Evolutionary conservation across 176 grass and related monocot species (phyloP).

Genomic region (Musa schizocarpa): DNA sequence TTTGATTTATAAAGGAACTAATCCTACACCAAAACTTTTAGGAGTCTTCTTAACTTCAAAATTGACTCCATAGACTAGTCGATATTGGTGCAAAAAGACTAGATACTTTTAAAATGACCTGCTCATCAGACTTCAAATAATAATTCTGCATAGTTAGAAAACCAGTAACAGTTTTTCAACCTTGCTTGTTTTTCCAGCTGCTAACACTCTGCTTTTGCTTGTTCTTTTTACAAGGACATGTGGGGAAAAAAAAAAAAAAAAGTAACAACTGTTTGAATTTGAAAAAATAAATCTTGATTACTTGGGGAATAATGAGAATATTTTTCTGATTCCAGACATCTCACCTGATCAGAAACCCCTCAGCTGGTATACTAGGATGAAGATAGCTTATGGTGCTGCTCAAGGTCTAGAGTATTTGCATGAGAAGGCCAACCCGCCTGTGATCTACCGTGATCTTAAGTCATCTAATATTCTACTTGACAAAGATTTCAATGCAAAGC

Average conservation of each 20-base stretch:
- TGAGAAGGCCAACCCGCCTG: not conserved
- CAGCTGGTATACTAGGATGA: constrained; percentile 3
- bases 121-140: not conserved
- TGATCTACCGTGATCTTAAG: constrained; percentile 3
- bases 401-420: constrained; percentile 8
- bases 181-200: not conserved
- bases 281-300: not conserved
- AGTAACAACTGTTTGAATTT: not conserved
- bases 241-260: too few relatives aligned
- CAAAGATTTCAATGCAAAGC: not conserved
- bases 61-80: not conserved
- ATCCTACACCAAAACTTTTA: not conserved
- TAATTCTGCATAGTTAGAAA: not conserved
- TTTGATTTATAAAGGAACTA: not conserved
- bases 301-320: not conserved
- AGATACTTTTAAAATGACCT: not conserved
- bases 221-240: not conserved
- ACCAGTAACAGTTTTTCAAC: not conserved
- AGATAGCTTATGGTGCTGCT: constrained; percentile 1
- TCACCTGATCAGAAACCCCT: not conserved
- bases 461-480: constrained; percentile 1
- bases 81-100: not conserved
- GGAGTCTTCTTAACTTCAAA: not conserved
- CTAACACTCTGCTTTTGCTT: not conserved
- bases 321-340: not conserved